Base-by-base conservation (phyloP, 1,284 basidiomycete genomes). In the Cystobasidium sp. region DNA sequence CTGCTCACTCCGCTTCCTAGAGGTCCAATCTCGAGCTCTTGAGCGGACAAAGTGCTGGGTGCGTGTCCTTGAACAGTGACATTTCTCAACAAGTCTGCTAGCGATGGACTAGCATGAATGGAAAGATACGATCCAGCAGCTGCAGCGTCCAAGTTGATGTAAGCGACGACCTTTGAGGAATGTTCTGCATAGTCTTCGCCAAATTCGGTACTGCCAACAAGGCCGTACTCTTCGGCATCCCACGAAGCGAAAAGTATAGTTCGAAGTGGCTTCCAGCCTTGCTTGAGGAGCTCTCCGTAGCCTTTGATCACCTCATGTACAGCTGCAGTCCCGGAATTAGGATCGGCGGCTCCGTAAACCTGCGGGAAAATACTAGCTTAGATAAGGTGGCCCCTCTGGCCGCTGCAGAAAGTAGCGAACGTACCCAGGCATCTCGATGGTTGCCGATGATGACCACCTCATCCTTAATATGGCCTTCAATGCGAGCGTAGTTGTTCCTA, bases 221-320 rank as follows among this genome's bases (percentile, higher is more conserved):
- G 70, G 71, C 82, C 89, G 76, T 94, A 86, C 58, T 88, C 83
- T 53, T 86, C 74, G 0, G 88, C 95, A 82, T 96, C 93, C 94
- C 93, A 97, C 76, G 89, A 91, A 4, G 91, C 93, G 66, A 97
- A 86, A n/a, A 96, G 83, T 78, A 96, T 88, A 18, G 92, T 95
- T 72, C 94, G 85, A 51, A 94, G 83, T 4, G 95, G 95, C 79
- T 88, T 91, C 95, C 95, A 98, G 37, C 93, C 94, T 16, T 84
- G 84, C 77, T 84, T 84, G 24, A 91, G 80, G 1, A 97, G 84
- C 9, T 84, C 83, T 43, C 93, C 93, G 73, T 94, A 87, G n/a
- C 91, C 93, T 46, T 88, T 88, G 74, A 95, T 86, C 37, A 94
- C 85, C 81, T 97, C 94, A 78, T 90, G 87, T 18, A 95, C 84